Evolutionary conservation across 1,139 yeast species (phyloP).

Genomic region (Kazachstania sp.): DNA sequence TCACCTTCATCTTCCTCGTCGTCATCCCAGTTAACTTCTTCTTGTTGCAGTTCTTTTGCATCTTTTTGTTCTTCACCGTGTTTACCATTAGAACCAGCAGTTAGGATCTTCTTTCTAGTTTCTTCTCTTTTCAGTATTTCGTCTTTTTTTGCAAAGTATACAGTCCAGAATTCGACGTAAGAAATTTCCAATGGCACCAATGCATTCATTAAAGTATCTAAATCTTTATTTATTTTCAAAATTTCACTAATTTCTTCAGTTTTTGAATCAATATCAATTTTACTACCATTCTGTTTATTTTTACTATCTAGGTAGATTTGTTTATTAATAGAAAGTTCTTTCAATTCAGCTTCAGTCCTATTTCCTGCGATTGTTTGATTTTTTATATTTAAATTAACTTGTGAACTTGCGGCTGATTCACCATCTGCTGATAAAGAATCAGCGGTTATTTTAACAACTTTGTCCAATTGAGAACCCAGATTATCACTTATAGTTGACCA

Average conservation of each 20-base stretch:
- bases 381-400: conserved; percentile 1
- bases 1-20: conserved; percentile 23
- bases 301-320: conserved; percentile 36
- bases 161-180: conserved; percentile 64
- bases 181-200: conserved; percentile 59
- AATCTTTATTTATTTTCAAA: conserved; percentile 44
- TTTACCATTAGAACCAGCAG: conserved; percentile 11
- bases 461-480: conserved; percentile 16
- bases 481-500: conserved; percentile 24
- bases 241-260: conserved; percentile 46
- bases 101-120: conserved; percentile 53
- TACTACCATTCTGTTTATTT: conserved; percentile 27
- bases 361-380: conserved; percentile 36
- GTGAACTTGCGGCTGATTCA: neutral
- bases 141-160: conserved; percentile 52
- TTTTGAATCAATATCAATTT: conserved; percentile 41
- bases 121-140: conserved; percentile 56
- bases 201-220: conserved; percentile 50
- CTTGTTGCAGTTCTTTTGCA: neutral
- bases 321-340: conserved; percentile 41
- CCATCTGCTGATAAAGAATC: conserved; percentile 22
- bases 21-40: conserved; percentile 26
- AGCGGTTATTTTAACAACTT: conserved; percentile 15
- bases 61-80: neutral
- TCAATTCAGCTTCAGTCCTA: conserved; percentile 52